These are phyloP conservation scores for Pleurostoma richardsiae DNA, from an alignment of 2,329 filamentous ascomycete genomes.

Conservation along the genomic window DNA sequence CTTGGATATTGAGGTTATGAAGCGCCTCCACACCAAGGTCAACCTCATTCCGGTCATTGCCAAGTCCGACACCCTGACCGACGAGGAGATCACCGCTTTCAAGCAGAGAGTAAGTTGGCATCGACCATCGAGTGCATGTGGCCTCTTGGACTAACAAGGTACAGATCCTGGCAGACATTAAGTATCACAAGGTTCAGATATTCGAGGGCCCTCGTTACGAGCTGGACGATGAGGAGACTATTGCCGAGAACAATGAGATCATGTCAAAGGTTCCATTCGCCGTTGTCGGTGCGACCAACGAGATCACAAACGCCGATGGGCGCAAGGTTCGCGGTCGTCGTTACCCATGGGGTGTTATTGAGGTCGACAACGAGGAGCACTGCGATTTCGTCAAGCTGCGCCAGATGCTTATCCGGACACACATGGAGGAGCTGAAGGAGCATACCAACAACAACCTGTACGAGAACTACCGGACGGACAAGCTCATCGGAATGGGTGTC, in stretches of 20 bases:
- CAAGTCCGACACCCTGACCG: slow-evolving; percentile 96
- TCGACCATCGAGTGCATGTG: too few species aligned
- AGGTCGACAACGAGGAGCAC: slow-evolving; percentile 99
- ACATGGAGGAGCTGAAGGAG: slow-evolving; percentile 99
- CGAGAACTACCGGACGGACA: slow-evolving; percentile 99
- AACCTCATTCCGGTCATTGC: slow-evolving; percentile 99
- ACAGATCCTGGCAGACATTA: slow-evolving; percentile 94
- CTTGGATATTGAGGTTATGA: slow-evolving; percentile 98
- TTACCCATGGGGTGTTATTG: slow-evolving; percentile 97
- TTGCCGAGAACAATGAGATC: slow-evolving; percentile 99
- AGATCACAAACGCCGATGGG: slow-evolving; percentile 86
- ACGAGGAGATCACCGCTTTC: slow-evolving; percentile 91
- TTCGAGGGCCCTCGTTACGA: slow-evolving; percentile 98
- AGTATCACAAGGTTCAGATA: slow-evolving; percentile 96
- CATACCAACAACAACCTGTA: slow-evolving; percentile 99
- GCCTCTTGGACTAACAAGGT: slow-evolving; percentile 2
- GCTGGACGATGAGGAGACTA: slow-evolving; percentile 98
- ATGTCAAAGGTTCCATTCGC: slow-evolving; percentile 99
- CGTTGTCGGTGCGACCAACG: slow-evolving; percentile 92
- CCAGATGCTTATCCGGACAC: slow-evolving; percentile 99
- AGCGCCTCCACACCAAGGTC: slow-evolving; percentile 98
- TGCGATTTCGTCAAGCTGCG: slow-evolving; percentile 99
- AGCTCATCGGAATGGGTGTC: slow-evolving; percentile 97
- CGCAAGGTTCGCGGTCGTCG: slow-evolving; percentile 93
- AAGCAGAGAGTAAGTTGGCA: slow-evolving; percentile 79